phyloP scores from a whole-genome alignment of 768 basidiomycete species.

The Lactifluus subvellereus region DNA sequence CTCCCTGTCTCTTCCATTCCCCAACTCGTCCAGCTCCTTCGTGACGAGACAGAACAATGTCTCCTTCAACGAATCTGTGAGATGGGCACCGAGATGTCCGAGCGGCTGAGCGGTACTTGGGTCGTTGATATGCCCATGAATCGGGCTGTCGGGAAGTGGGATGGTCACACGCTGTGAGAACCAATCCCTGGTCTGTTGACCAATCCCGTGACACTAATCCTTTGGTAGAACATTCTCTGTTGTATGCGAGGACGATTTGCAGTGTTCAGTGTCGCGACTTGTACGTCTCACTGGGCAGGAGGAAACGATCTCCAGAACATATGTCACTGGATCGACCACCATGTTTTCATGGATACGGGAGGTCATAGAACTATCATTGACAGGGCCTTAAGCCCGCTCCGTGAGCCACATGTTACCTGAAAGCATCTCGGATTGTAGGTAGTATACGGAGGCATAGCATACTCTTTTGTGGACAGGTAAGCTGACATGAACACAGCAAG shows the following conservation, averaged over 20 bases:
- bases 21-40: constrained; percentile 66
- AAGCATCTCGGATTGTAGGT: not conserved
- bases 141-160: constrained; percentile 66
- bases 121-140: constrained; percentile 70
- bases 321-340: constrained; percentile 6
- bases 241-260: constrained; percentile 8
- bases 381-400: not conserved
- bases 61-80: constrained; percentile 65
- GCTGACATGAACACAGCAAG: not conserved
- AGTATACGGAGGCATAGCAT: not conserved
- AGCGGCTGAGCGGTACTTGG: constrained; percentile 53
- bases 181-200: not conserved
- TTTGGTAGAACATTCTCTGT: constrained; percentile 12
- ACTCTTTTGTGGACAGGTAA: not conserved
- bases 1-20: constrained; percentile 67
- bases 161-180: constrained; percentile 68
- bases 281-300: constrained; percentile 3
- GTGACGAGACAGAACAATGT: constrained; percentile 71
- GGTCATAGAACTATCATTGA: constrained; percentile 16
- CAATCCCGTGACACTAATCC: not conserved
- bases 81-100: constrained; percentile 53
- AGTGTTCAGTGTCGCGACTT: constrained; percentile 16
- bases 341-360: constrained; percentile 20
- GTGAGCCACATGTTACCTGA: not conserved
- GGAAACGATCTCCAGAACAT: constrained; percentile 9